Evolutionary conservation across 164 flowering plant genomes (phyloP), one percentile per base, ranked within the genome.

Genomic region (Brasenia schreberi): DNA sequence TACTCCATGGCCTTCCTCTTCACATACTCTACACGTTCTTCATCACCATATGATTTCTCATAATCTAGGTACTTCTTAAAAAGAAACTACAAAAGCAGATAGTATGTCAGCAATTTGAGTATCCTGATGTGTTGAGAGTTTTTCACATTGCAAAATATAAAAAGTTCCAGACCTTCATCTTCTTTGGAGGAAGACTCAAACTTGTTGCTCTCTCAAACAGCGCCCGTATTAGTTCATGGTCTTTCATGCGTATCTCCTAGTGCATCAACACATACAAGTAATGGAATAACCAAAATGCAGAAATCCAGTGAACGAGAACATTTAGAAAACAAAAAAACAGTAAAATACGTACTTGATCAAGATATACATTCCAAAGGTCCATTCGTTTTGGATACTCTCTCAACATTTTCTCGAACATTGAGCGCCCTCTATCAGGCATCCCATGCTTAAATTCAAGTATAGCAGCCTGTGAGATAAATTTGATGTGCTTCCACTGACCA

Each of bases 301-400:
- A n/a, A 9, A 60, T 9, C 11, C 7, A 19, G 19, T 1, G 19
- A 11, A n/a, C n/a, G 27, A n/a, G 9, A n/a, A 7, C 11, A 7
- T 3, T 60, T 19, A 60, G 11, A 16, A 3, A 14, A 16, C 43
- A 56, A 61, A 9, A 27, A 6, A 17, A 16, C 5, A 59, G 42
- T 19, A 9, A 11, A 14, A 4, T 5, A 4, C 10, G 43, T 81
- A 90, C 98, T 67, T 91, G 97, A 78, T 94, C 97, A 52, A 94
- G 79, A 70, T 94, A 94, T 58, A 88, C 70, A 65, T 85, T 94
- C 99, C 99, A 94, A 71, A 94, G 71, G 74, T 94, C 99, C 18
- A 85, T 87, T 74, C 93, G 85, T 75, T 88, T 94, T 9, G 99
- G 99, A 68, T 85, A 85, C 72, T 89, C 93, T 65, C 84, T 75